These are phyloP conservation scores for Agrostemma githago DNA, from an alignment of 148 eudicot species.

Conservation along the genomic window DNA sequence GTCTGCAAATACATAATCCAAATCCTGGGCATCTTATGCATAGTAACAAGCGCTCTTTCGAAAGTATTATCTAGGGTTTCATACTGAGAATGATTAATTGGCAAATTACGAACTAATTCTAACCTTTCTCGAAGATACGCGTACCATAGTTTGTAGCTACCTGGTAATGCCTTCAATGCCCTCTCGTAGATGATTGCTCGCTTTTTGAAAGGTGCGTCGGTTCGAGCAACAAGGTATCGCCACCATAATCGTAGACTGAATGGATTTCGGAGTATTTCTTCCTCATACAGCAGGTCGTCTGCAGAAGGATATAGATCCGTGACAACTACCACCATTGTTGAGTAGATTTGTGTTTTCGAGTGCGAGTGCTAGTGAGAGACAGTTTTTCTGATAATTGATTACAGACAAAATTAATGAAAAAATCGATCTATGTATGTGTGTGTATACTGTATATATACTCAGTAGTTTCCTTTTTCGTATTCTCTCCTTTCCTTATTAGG, in stretches of 20 bases:
- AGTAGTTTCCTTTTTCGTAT: too few species aligned
- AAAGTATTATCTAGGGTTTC: slow-evolving; percentile 79
- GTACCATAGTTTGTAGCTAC: slow-evolving; percentile 88
- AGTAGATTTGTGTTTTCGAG: background rate
- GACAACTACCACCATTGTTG: slow-evolving; percentile 27
- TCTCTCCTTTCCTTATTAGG: too few species aligned
- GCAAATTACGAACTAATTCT: slow-evolving; percentile 57
- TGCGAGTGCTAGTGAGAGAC: too few species aligned
- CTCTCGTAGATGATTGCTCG: slow-evolving; percentile 72
- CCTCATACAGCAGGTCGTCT: slow-evolving; percentile 62
- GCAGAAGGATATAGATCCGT: slow-evolving; percentile 50
- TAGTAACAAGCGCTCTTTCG: slow-evolving; percentile 76
- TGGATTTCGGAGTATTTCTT: slow-evolving; percentile 76
- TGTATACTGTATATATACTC: too few species aligned
- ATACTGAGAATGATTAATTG: slow-evolving; percentile 50
- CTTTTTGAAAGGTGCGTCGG: slow-evolving; percentile 57
- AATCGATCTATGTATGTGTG: too few species aligned
- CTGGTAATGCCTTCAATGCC: slow-evolving; percentile 74
- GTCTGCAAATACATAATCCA: slow-evolving; percentile 80
- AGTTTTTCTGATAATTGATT: too few species aligned
- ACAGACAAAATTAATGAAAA: too few species aligned
- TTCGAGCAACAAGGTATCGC: slow-evolving; percentile 68
- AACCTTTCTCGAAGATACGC: slow-evolving; percentile 90
- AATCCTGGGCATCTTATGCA: slow-evolving; percentile 96
- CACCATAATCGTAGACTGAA: slow-evolving; percentile 85